A percentile compares a stretch with the other conserved stretches of the same genome.
Conservation (phyloP, 306 rosid species). For the Rosa multiflora region DNA sequence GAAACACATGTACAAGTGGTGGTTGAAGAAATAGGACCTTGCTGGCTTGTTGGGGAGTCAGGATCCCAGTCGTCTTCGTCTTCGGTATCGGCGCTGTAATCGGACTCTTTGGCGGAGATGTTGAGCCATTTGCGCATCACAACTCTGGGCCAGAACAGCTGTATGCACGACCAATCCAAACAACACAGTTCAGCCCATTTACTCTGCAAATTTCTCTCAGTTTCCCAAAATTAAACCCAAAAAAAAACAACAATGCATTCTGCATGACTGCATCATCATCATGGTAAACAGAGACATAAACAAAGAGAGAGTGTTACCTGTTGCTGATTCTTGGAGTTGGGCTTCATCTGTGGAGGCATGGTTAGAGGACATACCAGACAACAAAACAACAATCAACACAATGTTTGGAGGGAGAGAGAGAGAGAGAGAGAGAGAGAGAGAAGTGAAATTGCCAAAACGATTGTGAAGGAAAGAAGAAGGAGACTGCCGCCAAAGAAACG, state of each 20-base stretch:
- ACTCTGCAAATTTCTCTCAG: slow-evolving; percentile 67
- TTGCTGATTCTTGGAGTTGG: slow-evolving; percentile 12
- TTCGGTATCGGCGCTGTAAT: slow-evolving; percentile 69
- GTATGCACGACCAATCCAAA: slow-evolving; percentile 53
- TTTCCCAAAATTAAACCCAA: slow-evolving; percentile 38
- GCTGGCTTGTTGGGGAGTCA: slow-evolving; percentile 47
- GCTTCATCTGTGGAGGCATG: slow-evolving; percentile 17
- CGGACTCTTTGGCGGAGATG: slow-evolving; percentile 53
- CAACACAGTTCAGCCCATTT: slow-evolving; percentile 64
- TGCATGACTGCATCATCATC: not conserved
- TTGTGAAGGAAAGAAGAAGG: not conserved
- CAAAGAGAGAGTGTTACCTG: slow-evolving; percentile 19
- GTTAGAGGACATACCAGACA: not conserved
- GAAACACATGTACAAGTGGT: not conserved
- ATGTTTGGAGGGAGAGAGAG: not conserved
- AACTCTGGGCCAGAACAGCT: slow-evolving; percentile 75
- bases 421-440: too few species aligned
- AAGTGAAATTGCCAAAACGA: not conserved
- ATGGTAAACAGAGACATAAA: not conserved
- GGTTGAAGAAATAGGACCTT: slow-evolving; percentile 24
- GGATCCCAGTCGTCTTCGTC: slow-evolving; percentile 44
- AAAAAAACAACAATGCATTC: not conserved
- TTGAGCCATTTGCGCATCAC: slow-evolving; percentile 84
- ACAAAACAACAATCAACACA: not conserved
- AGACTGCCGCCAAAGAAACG: slow-evolving; percentile 7